A percentile compares a stretch with the other conserved stretches of the same genome.
phyloP scores from a whole-genome alignment of 2,329 filamentous ascomycete species.

The Fusarium sp. region DNA sequence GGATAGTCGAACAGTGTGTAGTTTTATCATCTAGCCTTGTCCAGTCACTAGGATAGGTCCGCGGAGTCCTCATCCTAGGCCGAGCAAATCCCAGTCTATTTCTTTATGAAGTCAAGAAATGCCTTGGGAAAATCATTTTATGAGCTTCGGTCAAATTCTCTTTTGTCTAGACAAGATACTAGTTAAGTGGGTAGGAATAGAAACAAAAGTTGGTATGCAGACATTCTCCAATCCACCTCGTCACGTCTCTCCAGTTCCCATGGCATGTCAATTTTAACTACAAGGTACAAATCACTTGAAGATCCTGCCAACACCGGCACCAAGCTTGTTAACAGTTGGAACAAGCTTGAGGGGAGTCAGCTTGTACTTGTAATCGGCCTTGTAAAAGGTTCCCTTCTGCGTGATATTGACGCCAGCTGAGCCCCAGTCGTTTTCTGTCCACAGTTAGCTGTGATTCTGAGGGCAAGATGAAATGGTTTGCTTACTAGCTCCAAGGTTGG shows the following conservation, averaged over 20 bases:
- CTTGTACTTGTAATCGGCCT: constrained; percentile 61
- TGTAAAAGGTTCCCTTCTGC: constrained; percentile 60
- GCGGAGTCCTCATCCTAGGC: background rate
- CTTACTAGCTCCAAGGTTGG: constrained; percentile 65
- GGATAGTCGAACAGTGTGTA: background rate
- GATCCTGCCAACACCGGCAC: constrained; percentile 60
- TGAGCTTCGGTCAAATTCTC: background rate
- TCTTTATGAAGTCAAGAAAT: background rate
- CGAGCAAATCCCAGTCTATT: too few species aligned
- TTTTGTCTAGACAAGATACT: background rate
- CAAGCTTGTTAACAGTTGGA: constrained; percentile 54
- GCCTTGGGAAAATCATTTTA: background rate
- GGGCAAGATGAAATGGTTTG: background rate
- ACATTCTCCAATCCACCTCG: background rate
- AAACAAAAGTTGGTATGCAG: background rate
- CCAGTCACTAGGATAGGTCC: background rate
- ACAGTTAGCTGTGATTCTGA: constrained; percentile 42
- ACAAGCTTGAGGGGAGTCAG: constrained; percentile 60
- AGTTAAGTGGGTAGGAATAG: background rate
- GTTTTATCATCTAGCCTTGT: background rate
- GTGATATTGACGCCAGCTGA: constrained; percentile 63
- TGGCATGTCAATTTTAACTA: too few species aligned
- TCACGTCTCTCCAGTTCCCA: background rate
- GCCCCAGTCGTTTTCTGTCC: constrained; percentile 60
- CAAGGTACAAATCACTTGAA: constrained; percentile 6